These are phyloP conservation scores for Phytopythium boreale DNA, from an alignment of 352 stramenopile genomes.

Conservation along the genomic window DNA sequence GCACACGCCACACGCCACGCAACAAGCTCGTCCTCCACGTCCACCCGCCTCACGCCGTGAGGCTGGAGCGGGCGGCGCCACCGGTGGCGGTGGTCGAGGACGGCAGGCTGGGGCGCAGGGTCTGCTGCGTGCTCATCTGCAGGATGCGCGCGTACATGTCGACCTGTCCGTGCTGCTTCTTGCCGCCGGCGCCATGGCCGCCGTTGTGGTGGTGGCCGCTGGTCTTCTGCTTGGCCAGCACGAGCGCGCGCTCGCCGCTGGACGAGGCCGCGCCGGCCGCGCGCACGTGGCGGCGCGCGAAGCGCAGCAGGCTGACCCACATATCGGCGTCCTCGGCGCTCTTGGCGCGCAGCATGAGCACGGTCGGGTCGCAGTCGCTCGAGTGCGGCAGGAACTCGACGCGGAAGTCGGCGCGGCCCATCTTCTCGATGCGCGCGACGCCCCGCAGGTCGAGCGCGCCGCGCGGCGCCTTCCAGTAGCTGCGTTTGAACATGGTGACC, in stretches of 20 bases:
- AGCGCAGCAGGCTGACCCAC: conserved; percentile 75
- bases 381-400: conserved; percentile 49
- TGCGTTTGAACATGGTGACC: conserved; percentile 81
- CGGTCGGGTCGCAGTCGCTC: conserved; percentile 26
- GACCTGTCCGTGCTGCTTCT: conserved; percentile 4
- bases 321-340: conserved; percentile 49
- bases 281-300: conserved; percentile 48
- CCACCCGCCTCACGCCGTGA: not conserved
- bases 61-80: not conserved
- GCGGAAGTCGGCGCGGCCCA: conserved; percentile 69
- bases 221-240: conserved; percentile 10
- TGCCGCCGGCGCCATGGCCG: not conserved
- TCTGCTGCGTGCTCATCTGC: conserved; percentile 5
- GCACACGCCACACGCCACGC: not conserved
- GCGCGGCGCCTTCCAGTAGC: conserved; percentile 79
- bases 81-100: not conserved
- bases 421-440: conserved; percentile 57
- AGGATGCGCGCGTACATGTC: conserved; percentile 11
- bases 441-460: conserved; percentile 68
- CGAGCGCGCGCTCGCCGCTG: conserved; percentile 1
- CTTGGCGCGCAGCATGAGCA: conserved; percentile 69
- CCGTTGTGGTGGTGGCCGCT: conserved; percentile 5
- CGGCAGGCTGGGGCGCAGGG: conserved; percentile 5
- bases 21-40: not conserved
- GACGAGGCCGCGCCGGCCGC: conserved; percentile 9